Conservation (phyloP, 331 rosid species). For the Malus hybrid region DNA sequence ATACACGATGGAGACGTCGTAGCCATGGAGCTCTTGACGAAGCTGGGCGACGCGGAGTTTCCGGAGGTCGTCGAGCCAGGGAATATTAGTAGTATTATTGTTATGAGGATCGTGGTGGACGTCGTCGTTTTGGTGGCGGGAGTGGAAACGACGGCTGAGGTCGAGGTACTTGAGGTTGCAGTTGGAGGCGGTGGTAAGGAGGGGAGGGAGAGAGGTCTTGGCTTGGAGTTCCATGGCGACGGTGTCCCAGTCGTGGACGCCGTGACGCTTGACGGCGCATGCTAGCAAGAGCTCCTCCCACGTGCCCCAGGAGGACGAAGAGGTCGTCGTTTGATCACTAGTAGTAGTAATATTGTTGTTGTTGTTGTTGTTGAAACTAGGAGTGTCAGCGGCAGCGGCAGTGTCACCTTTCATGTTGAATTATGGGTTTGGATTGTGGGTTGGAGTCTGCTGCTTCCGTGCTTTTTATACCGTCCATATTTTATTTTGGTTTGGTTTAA, state of each 20-base stretch:
- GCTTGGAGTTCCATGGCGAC: constrained; percentile 62
- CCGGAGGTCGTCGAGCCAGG: constrained; percentile 69
- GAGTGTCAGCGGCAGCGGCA: background rate
- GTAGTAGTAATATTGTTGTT: background rate
- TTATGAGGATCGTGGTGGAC: constrained; percentile 15
- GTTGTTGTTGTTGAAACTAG: background rate
- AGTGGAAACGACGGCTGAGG: constrained; percentile 50
- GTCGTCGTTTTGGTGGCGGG: constrained; percentile 9
- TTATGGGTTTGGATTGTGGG: background rate
- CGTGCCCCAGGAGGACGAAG: constrained; percentile 44
- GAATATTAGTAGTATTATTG: constrained; percentile 9
- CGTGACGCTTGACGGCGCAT: constrained; percentile 76
- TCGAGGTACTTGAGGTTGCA: constrained; percentile 56
- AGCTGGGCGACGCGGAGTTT: constrained; percentile 64
- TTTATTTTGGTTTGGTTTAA: background rate
- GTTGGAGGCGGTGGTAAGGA: constrained; percentile 43
- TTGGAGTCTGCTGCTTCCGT: background rate
- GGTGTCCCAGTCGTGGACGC: constrained; percentile 65
- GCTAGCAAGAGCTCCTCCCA: constrained; percentile 74
- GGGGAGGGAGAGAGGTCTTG: constrained; percentile 44
- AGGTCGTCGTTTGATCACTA: background rate
- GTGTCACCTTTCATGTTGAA: background rate
- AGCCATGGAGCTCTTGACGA: constrained; percentile 52
- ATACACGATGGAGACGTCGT: constrained; percentile 62
- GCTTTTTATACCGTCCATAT: background rate